Base-by-base conservation (phyloP, 345 rosid genomes). In the Sonneratia caseolaris region DNA sequence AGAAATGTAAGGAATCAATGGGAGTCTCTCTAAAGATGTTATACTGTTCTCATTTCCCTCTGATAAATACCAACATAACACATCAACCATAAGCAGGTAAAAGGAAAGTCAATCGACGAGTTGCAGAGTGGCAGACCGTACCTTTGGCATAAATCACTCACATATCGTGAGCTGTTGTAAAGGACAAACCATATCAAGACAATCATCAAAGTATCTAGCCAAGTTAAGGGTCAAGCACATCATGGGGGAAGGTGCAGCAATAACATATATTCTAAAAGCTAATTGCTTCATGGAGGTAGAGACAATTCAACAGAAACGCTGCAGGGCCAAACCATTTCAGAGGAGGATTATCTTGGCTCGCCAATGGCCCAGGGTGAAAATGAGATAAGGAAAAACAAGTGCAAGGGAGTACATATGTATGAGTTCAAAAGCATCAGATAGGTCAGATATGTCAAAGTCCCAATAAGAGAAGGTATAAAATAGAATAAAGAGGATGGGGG, bases 101-200 rank as follows among this genome's bases (percentile, higher is more conserved):
- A 38, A 37, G 24, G 24, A 32, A 11, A 8, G 32, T 67, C 7
- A 12, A 38, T 19, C 1, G 49, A 67, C 27, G 27, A 67, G 49
- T 7, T 18, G 27, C 43, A 40, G 69, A 40, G 32, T 19, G 12
- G 27, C 6, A 19, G 69, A 67, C 2, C 15, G 40, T 83, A 89
- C 97, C 96, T 88, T 77, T 82, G 76, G 84, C 76, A 84, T 70
- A 91, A 79, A 37, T 82, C 91, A 2, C 87, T 84, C 24, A 85
- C 81, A 77, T 84, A 84, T 73, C 85, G 85, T 1, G 89, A 88
- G 24, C 93, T 81, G 53, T 93, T 93, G 86, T 88, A 88, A 74
- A 87, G 69, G 49, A 93, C 68, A 71, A 91, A 93, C 94, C 96
- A 93, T 89, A 93, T 79, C 86, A 93, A 77, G 51, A 93, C 90